Percentiles rank a stretch among this genome's conserved stretches.
phyloP scores from a whole-genome alignment of 805 yeast genomes.

The Ogataea philodendri region DNA sequence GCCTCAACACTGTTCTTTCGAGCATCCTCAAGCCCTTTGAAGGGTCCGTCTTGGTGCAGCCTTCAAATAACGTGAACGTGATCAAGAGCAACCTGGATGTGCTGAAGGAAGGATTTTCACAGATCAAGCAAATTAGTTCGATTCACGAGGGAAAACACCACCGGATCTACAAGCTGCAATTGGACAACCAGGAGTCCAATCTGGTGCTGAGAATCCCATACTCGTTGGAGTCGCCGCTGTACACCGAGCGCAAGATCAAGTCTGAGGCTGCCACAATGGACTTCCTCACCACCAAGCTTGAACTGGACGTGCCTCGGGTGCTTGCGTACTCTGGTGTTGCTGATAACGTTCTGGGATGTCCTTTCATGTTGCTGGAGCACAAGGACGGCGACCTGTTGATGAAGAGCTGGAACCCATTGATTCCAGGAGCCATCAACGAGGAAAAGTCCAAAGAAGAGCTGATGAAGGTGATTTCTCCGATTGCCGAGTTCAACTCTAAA shows the following conservation, averaged over 20 bases:
- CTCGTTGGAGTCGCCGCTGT: slow-evolving; percentile 61
- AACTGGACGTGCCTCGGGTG: slow-evolving; percentile 70
- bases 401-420: slow-evolving; percentile 88
- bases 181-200: slow-evolving; percentile 40
- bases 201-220: slow-evolving; percentile 86
- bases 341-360: slow-evolving; percentile 63
- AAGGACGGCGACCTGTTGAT: slow-evolving; percentile 78
- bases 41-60: slow-evolving; percentile 31
- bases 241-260: slow-evolving; percentile 65
- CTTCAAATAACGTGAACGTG: slow-evolving; percentile 20
- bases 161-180: slow-evolving; percentile 71
- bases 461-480: slow-evolving; percentile 63
- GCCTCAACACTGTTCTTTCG: slow-evolving; percentile 55
- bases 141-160: slow-evolving; percentile 95
- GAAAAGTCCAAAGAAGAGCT: slow-evolving; percentile 49
- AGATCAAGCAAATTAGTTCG: slow-evolving; percentile 71
- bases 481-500: slow-evolving; percentile 48
- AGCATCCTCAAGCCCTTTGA: slow-evolving; percentile 19
- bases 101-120: slow-evolving; percentile 21
- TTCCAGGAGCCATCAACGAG: slow-evolving; percentile 52
- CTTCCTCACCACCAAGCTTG: slow-evolving; percentile 63
- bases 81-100: slow-evolving; percentile 24
- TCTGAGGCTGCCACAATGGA: slow-evolving; percentile 95
- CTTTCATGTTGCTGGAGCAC: slow-evolving; percentile 79
- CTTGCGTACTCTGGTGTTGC: slow-evolving; percentile 61